A percentile compares a stretch with the other conserved stretches of the same genome.
Evolutionary conservation across 495 filamentous ascomycete species (phyloP).

Genomic region (Immersiella caudata): DNA sequence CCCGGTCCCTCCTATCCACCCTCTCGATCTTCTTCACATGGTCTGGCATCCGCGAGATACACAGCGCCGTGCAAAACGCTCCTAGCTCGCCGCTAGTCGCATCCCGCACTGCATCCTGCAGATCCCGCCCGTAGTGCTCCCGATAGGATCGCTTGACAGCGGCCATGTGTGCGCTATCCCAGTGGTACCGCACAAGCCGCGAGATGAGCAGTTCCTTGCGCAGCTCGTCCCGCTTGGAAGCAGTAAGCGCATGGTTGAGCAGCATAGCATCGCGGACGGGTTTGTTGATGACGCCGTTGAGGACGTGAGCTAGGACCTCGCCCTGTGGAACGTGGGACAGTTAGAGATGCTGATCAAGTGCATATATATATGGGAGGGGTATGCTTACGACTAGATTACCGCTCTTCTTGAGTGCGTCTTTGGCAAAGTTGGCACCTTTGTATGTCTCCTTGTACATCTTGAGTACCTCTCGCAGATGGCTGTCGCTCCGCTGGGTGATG

Average conservation of each 20-base stretch:
- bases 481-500: slow-evolving; percentile 75
- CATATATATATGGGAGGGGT: background rate
- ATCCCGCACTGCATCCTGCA: slow-evolving; percentile 63
- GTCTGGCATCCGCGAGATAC: slow-evolving; percentile 57
- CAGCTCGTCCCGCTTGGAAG: slow-evolving; percentile 62
- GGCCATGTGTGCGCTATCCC: slow-evolving; percentile 77
- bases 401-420: slow-evolving; percentile 84
- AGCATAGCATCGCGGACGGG: slow-evolving; percentile 93
- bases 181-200: slow-evolving; percentile 78
- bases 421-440: slow-evolving; percentile 72
- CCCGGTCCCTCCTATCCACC: slow-evolving; percentile 5
- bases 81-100: slow-evolving; percentile 57
- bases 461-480: slow-evolving; percentile 79
- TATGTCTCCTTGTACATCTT: slow-evolving; percentile 69
- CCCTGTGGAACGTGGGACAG: slow-evolving; percentile 57
- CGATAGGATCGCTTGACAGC: slow-evolving; percentile 71
- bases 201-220: slow-evolving; percentile 83
- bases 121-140: slow-evolving; percentile 68
- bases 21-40: slow-evolving; percentile 50
- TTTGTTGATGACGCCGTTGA: slow-evolving; percentile 94
- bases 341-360: slow-evolving; percentile 11
- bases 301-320: slow-evolving; percentile 91
- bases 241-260: slow-evolving; percentile 83
- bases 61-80: slow-evolving; percentile 54
- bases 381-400: slow-evolving; percentile 84